Evolutionary conservation across 257 asterid genomes (phyloP).

Genomic region (Thymus quinquecostatus): DNA sequence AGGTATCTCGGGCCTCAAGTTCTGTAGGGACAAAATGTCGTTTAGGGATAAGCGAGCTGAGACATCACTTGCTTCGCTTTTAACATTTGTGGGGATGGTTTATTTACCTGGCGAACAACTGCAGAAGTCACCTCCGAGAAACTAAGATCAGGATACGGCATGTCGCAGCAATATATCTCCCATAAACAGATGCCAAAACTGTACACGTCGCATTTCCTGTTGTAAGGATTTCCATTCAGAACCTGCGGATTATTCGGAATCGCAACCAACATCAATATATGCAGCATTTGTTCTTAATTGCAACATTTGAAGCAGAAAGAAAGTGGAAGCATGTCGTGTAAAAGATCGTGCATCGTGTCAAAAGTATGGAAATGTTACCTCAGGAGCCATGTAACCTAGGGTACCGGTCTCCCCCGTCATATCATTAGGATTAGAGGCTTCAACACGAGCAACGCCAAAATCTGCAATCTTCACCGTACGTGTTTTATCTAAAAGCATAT

Average conservation of each 20-base stretch:
- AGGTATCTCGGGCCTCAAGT: slow-evolving; percentile 79
- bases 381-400: slow-evolving; percentile 88
- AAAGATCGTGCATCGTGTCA: not conserved
- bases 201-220: slow-evolving; percentile 70
- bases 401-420: slow-evolving; percentile 88
- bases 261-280: slow-evolving; percentile 3
- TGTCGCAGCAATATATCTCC: slow-evolving; percentile 84
- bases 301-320: not conserved
- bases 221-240: slow-evolving; percentile 69
- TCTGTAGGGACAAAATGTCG: slow-evolving; percentile 37
- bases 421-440: slow-evolving; percentile 80
- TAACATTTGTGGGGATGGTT: not conserved
- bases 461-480: slow-evolving; percentile 72
- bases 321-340: not conserved
- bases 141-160: slow-evolving; percentile 81
- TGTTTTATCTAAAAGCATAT: slow-evolving; percentile 70
- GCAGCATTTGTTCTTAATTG: not conserved
- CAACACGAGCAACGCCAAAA: slow-evolving; percentile 80
- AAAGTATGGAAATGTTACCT: slow-evolving; percentile 41
- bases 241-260: slow-evolving; percentile 46
- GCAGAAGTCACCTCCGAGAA: slow-evolving; percentile 83
- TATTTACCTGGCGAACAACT: slow-evolving; percentile 72
- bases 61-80: not conserved
- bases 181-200: slow-evolving; percentile 80
- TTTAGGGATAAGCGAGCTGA: not conserved